A percentile compares a stretch with the other conserved stretches of the same genome.
These are phyloP conservation scores for Podosphaera fusca DNA, from an alignment of 2,329 filamentous ascomycete species.

Conservation along the genomic window DNA sequence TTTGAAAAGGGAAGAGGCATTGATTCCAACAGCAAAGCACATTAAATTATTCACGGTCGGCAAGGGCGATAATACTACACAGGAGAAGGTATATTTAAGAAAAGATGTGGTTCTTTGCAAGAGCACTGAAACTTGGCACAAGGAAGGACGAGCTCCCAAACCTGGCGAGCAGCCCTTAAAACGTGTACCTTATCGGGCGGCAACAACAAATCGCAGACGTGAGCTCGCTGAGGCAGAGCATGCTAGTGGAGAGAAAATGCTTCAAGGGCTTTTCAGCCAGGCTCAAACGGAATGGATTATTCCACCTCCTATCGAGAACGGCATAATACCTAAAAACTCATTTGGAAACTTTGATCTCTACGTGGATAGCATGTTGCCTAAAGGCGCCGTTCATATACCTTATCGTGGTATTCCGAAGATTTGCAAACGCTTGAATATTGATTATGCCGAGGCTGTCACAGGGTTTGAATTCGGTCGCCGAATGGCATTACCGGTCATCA, in stretches of 20 bases:
- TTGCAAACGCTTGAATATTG: slow-evolving; percentile 64
- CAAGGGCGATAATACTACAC: slow-evolving; percentile 48
- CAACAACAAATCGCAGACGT: slow-evolving; percentile 65
- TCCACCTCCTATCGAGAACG: slow-evolving; percentile 61
- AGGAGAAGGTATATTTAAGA: slow-evolving; percentile 61
- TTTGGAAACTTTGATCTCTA: slow-evolving; percentile 97
- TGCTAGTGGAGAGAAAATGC: slow-evolving; percentile 51
- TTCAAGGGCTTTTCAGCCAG: slow-evolving; percentile 64
- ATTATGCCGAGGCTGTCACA: slow-evolving; percentile 83
- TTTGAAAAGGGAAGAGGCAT: slow-evolving; percentile 74
- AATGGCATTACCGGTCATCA: slow-evolving; percentile 78
- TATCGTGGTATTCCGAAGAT: slow-evolving; percentile 54
- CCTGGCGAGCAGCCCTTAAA: slow-evolving; percentile 57
- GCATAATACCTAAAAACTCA: slow-evolving; percentile 75
- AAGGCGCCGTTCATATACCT: slow-evolving; percentile 64
- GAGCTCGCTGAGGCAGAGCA: slow-evolving; percentile 74
- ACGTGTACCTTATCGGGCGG: slow-evolving; percentile 69
- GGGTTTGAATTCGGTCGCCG: slow-evolving; percentile 93
- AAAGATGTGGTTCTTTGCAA: slow-evolving; percentile 68
- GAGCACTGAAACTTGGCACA: slow-evolving; percentile 91
- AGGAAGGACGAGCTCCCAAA: slow-evolving; percentile 63
- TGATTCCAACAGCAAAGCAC: slow-evolving; percentile 42
- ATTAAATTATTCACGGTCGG: slow-evolving; percentile 53
- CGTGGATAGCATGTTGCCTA: slow-evolving; percentile 76
- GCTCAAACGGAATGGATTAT: slow-evolving; percentile 94